Evolutionary conservation across 2,329 filamentous ascomycete genomes (phyloP).

Genomic region (Lecanicillium sp.): DNA sequence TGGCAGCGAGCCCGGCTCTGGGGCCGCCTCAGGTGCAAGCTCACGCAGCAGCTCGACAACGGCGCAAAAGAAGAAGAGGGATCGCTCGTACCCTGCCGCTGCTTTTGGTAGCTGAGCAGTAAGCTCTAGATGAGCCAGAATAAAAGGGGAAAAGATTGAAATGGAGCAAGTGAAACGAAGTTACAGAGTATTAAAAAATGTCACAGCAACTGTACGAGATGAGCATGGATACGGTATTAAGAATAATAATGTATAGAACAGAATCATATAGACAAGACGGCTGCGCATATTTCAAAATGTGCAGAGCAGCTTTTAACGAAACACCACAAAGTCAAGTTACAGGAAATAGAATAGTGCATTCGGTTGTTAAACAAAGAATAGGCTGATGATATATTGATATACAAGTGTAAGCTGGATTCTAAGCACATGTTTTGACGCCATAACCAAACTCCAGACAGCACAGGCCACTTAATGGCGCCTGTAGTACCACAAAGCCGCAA

Average conservation of each 20-base stretch:
- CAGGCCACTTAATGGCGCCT: constrained; percentile 21
- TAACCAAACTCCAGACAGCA: constrained; percentile 10
- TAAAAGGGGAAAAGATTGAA: not conserved
- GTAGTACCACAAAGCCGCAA: constrained; percentile 33
- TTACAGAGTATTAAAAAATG: too few species aligned
- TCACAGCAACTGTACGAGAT: too few species aligned
- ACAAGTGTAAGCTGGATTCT: constrained; percentile 8
- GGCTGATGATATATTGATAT: not conserved
- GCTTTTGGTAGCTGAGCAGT: constrained; percentile 46
- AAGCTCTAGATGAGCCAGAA: not conserved
- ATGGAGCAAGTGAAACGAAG: too few species aligned
- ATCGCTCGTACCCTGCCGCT: constrained; percentile 56
- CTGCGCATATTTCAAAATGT: too few species aligned
- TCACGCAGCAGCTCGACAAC: constrained; percentile 50
- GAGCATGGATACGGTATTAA: too few species aligned
- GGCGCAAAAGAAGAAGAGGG: constrained; percentile 46
- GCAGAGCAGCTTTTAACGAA: too few species aligned
- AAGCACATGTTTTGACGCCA: constrained; percentile 7
- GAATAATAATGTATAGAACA: too few species aligned
- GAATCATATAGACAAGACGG: too few species aligned
- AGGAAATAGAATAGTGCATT: not conserved
- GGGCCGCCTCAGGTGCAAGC: constrained; percentile 42
- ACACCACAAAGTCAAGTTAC: too few species aligned
- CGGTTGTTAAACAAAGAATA: constrained; percentile 6
- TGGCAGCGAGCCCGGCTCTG: constrained; percentile 30